Evolutionary conservation across 768 basidiomycete species (phyloP), one percentile per base, ranked within the genome.

Genomic region (Hydnum rufescens): DNA sequence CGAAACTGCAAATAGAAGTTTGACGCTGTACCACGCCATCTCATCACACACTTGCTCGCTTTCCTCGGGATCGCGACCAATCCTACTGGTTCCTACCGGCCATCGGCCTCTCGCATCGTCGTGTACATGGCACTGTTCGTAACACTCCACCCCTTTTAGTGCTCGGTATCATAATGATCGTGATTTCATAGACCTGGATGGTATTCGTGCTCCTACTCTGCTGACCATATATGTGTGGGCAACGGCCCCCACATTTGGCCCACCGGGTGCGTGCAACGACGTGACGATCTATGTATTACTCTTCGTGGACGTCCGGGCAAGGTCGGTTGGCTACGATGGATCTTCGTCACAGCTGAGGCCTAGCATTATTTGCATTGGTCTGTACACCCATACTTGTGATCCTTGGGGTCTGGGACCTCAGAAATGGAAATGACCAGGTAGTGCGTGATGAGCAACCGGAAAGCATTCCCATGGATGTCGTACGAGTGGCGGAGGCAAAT

Each of bases 61-160:
- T 54, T 54, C 28, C 53, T 54, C 26, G 53, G 53, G 6, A 51
- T 54, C 28, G 48, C 53, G 4, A 54, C 53, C 5, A 31, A 28
- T 1, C 22, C 53, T 3, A 32, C 50, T 52, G 53, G 53, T 13
- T 32, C 34, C 32, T 54, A 54, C 31, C 50, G 31, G 19, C 26
- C 53, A 18, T 52, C 51, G 4, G 16, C n/a, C 18, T 26, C 32
- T 22, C 51, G 53, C 4, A 29, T 54, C 4, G 23, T 29, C 8
- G 8, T 47, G 8, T 47, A 16, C 44, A 13, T 16, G 8, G 26
- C 26, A 16, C 44, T 13, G 36, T 39, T 13, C 36, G 36, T 39
- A 13, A 13, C 22, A 13, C 36, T 39, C 36, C 22, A 1, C 13
- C 13, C n/a, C n/a, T 39, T 13, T 39, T 22, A 39, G 22, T 13